Evolutionary conservation across 2,329 filamentous ascomycete genomes (phyloP), one percentile per base, ranked within the genome.

Genomic region (Balansia obtecta): DNA sequence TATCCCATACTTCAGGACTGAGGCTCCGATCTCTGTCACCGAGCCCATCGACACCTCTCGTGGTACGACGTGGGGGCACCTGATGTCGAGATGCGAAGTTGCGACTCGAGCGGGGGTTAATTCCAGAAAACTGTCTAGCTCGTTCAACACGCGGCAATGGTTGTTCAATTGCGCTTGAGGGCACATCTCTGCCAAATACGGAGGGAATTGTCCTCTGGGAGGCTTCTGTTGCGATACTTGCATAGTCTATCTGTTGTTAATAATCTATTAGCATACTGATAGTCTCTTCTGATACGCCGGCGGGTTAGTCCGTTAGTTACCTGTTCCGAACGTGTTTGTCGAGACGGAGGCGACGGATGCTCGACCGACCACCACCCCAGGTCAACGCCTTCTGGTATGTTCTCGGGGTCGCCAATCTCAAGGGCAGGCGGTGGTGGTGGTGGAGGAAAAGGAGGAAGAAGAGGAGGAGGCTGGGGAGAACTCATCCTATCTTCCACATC

Each of bases 1-100:
- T 88, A 53, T 91, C 85, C 90, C 90, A 96, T 1, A 74, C 74
- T 49, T 85, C 83, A 1, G 85, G 83, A 61, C 84, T 89, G n/a
- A 88, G 69, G 64, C 88, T 95, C 57, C 88, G 81, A 55, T 88
- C 80, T 52, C 89, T 85, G 66, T 95, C 88, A 38, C 88, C 89
- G 15, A 95, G 76, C 4, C 88, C 88, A 65, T 94, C 83, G 1
- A 85, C 45, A 4, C 53, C 57, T 15, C 53, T 45, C 13, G 43
- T 33, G 30, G 48, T 50, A n/a, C 51, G 53, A 22, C 34, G 38
- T 46, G 7, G 10, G 37, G 52, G 46, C 34, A 41, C 15, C 48
- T 39, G 20, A 45, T 45, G 44, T 42, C 54, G 39, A 42, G 48
- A 34, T 48, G 16, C 34, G 20, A 44, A 38, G 44, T 47, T 41